These are phyloP conservation scores for Quercus lobata DNA, from an alignment of 331 rosid genomes.

Conservation along the genomic window DNA sequence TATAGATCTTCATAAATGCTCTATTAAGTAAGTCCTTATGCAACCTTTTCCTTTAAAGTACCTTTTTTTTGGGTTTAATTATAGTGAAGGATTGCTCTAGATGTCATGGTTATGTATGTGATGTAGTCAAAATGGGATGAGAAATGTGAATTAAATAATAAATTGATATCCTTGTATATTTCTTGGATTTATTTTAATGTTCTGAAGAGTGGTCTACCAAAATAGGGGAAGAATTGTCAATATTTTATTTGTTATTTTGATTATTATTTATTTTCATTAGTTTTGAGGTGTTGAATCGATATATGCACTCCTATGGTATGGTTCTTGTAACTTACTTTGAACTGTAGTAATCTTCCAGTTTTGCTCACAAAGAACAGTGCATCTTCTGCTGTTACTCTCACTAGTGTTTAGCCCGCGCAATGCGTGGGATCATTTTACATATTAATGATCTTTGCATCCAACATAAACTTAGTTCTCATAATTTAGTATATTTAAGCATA, in stretches of 20 bases:
- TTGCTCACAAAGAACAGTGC: constrained; percentile 80
- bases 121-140: not conserved
- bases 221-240: not conserved
- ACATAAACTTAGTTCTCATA: too few relatives aligned
- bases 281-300: not conserved
- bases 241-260: not conserved
- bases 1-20: too few relatives aligned
- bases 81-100: not conserved
- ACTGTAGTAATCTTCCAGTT: constrained; percentile 70
- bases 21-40: too few relatives aligned
- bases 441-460: too few relatives aligned
- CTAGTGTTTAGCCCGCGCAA: too few relatives aligned
- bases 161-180: not conserved
- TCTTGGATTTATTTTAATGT: not conserved
- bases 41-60: too few relatives aligned
- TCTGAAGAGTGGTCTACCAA: not conserved
- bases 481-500: too few relatives aligned
- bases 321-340: constrained; percentile 53
- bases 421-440: too few relatives aligned
- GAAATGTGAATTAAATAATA: not conserved
- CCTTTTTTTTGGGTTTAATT: not conserved
- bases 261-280: not conserved
- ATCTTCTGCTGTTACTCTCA: constrained; percentile 62
- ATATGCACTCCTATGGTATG: not conserved
- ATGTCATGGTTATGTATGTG: not conserved